Base-by-base conservation (phyloP, 2,329 filamentous ascomycete species). In the Aureobasidium sp. region DNA sequence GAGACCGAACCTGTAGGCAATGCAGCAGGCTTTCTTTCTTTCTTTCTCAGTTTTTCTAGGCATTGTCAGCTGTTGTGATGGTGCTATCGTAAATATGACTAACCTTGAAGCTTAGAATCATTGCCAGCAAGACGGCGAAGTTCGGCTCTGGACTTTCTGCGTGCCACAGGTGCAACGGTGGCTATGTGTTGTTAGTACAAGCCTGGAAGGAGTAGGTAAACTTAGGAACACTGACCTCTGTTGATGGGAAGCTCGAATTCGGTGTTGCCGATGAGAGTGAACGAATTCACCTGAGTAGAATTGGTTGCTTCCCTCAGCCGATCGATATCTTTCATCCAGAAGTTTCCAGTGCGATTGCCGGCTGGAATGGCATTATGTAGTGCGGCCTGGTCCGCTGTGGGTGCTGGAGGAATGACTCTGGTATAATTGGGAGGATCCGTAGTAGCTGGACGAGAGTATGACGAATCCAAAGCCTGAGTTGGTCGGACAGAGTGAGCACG, bases 111-210 rank as follows among this genome's bases (percentile, higher is more conserved):
- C 52, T 72, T 74, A 32, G 73, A 72, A 63, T 78, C 76, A 48
- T 74, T 74, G 4, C 71, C 73, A 30, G 75, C 77, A 13, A 75
- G 68, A 59, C 70, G 74, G 61, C 75, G 75, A 48, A 80, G 66
- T 42, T 80, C 78, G 52, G 77, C 79, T 48, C 76, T 70, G 16
- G 78, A 80, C 58, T 75, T 75, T 32, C 78, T 73, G 39, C 73
- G 69, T 2, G 70, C 70, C 62, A 78, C 78, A 16, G 71, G 63
- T 1, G 78, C 77, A 9, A 80, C 65, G 3, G 73, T 72, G 47
- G 75, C 74, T 75, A 66, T 64, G 71, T 64, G 34, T 49, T 34
- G 48, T 59, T 48, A 62, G 60, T 42, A 57, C 16, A 16, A 5
- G 15, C 21, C 3, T 37, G 11, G 11, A 13, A 32, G 15, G 5